Base-by-base conservation (phyloP, 495 filamentous ascomycete genomes). In the Margaritispora aquatica region DNA sequence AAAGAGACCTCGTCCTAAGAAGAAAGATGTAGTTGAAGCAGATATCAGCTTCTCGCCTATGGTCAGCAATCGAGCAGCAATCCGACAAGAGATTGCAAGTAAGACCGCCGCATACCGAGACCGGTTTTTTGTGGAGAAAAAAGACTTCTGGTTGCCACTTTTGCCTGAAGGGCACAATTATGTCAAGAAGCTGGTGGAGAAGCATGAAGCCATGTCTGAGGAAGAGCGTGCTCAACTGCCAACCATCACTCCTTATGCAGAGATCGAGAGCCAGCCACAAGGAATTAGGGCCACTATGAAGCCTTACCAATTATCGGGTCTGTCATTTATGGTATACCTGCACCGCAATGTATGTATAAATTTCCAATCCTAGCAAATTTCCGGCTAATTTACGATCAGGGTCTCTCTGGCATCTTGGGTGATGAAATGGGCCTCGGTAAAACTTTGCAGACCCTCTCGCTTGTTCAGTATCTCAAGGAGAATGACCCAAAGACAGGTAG, bases 401-500 rank as follows among this genome's bases (percentile, higher is more conserved):
- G 81, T 31, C 66, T 83, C n/a, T 77, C 80, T 2, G 91, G 90
- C 31, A 89, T 96, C 24, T 74, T 96, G 5, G 90, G 89, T 23
- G 92, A 97, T 68, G 92, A 97, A 64, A 97, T 97, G 92, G 92
- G 92, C 2, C 74, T 97, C 7, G 92, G 92, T 15, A 97, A 97
- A 72, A 97, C 92, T 1, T 77, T 97, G 11, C 90, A 96, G 67
- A 84, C 90, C 31, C 92, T 96, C 52, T 87, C 89, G 34, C 70
- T 96, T 36, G 80, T 85, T 34, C 79, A 88, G 94, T 57, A 71
- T 88, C 62, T 82, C 82, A 19, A 76, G 71, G 47, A 82, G 77
- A 23, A 70, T 74, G 27, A 83, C 78, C 36, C 76, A 76, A 41
- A 93, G 89, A 1, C 76, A 92, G 47, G 63, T 1, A 52, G 21